phyloP scores from a whole-genome alignment of 2,329 filamentous ascomycete genomes.

The Fusarium foetens region DNA sequence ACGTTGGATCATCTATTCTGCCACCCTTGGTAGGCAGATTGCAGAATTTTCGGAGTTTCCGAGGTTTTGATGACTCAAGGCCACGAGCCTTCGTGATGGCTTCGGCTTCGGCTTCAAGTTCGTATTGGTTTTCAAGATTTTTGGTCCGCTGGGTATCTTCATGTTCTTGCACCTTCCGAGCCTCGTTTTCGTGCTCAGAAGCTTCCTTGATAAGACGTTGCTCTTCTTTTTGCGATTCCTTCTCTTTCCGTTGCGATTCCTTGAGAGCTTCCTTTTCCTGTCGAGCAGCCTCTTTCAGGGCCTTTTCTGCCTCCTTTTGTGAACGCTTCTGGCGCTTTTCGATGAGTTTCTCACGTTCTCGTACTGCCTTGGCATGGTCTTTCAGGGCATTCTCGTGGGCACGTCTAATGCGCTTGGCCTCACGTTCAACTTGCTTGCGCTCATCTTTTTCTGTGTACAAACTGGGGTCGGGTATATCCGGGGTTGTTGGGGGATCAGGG shows the following conservation, averaged over 20 bases:
- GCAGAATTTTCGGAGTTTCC: slow-evolving; percentile 81
- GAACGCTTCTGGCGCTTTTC: slow-evolving; percentile 62
- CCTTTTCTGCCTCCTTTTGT: slow-evolving; percentile 51
- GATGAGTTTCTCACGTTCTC: slow-evolving; percentile 69
- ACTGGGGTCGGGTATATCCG: slow-evolving; percentile 62
- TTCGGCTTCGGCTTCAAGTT: slow-evolving; percentile 7
- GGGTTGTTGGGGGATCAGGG: slow-evolving; percentile 61
- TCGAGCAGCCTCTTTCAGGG: slow-evolving; percentile 42
- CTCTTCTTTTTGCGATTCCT: slow-evolving; percentile 41
- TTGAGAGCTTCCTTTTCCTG: slow-evolving; percentile 47
- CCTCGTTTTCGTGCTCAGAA: slow-evolving; percentile 19
- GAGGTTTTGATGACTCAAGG: slow-evolving; percentile 45
- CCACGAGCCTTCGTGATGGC: slow-evolving; percentile 17
- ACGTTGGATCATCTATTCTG: slow-evolving; percentile 73
- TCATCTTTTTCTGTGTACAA: slow-evolving; percentile 71
- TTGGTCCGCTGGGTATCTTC: neutral
- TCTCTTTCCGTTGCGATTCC: slow-evolving; percentile 45
- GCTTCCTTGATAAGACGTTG: slow-evolving; percentile 19
- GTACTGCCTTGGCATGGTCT: slow-evolving; percentile 71
- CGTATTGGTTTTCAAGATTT: neutral
- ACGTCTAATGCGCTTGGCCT: slow-evolving; percentile 70
- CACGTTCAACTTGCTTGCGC: slow-evolving; percentile 75
- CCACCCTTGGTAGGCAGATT: slow-evolving; percentile 68
- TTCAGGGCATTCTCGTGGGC: slow-evolving; percentile 74
- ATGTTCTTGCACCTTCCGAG: slow-evolving; percentile 21